Conservation (phyloP, 768 basidiomycete species). For the Psilocybe azurescens region DNA sequence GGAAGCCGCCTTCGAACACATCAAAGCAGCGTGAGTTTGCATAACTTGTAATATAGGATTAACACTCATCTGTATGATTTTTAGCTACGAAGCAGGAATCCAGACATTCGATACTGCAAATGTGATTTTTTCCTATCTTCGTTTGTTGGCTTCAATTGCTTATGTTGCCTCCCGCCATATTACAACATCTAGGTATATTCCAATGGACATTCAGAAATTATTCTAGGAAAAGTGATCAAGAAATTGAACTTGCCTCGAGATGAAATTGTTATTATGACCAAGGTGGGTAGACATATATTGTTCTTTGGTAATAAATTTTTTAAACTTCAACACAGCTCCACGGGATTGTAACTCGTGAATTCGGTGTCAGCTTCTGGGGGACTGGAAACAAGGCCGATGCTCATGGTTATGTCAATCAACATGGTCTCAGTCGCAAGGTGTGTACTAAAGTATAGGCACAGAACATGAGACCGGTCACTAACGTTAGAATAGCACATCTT, state of each 20-base stretch:
- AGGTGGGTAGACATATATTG: constrained; percentile 48
- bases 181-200: constrained; percentile 56
- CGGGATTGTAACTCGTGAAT: constrained; percentile 36
- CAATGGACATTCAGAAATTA: constrained; percentile 66
- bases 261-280: constrained; percentile 80
- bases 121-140: constrained; percentile 25
- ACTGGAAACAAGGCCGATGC: constrained; percentile 34
- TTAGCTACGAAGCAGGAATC: constrained; percentile 63
- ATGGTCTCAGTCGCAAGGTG: constrained; percentile 46
- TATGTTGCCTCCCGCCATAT: neutral
- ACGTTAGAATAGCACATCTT: constrained; percentile 67
- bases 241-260: constrained; percentile 67
- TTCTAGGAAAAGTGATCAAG: constrained; percentile 77
- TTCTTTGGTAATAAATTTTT: no score
- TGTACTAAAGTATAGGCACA: neutral
- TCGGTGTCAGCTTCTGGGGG: constrained; percentile 16
- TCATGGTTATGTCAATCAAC: constrained; percentile 58
- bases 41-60: neutral
- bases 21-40: constrained; percentile 48
- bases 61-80: neutral
- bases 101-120: constrained; percentile 67
- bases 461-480: neutral
- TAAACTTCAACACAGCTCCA: constrained; percentile 40
- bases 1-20: constrained; percentile 56
- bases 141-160: neutral